Base-by-base conservation (phyloP, 1,284 basidiomycete species). In the Trichosporon ovoides region DNA sequence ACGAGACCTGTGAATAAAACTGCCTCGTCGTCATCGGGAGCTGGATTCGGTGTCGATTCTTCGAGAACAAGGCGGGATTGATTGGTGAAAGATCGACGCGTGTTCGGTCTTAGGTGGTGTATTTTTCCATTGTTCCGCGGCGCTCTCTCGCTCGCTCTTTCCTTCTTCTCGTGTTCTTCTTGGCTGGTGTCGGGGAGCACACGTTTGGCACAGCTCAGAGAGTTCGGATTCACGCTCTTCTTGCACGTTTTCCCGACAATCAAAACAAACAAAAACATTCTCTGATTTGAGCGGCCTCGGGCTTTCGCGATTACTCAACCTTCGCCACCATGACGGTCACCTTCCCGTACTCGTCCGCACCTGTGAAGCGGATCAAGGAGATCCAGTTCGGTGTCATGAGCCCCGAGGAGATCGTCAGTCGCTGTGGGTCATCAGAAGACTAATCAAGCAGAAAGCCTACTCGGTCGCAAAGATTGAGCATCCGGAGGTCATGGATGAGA, bases 381-480 rank as follows among this genome's bases (percentile, higher is more conserved):
- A 95, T 98, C 62, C 96, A 98, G 79, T 99, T 99, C 81, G 95
- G 96, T 73, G 93, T 99, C 68, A 85, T 98, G 73, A 96, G 93
- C 55, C 96, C 96, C n/a, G 96, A 98, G 80, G 96, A 98, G 83
- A 98, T 98, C 76, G 91, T 95, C 75, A 76, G 90, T 86, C n/a
- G 24, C 2, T 13, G 33, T 28, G 33, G 12, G 14, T 18, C 34
- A 24, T 36, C 38, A 34, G 19, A 19, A 20, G 34, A 52, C n/a
- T 38, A 20, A 14, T 24, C 36, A 2, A 12, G 37, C 78, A 94
- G 93, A 94, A 96, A 91, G 92, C 92, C 51, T 91, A 91, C 78
- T 96, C 94, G 40, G 93, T 97, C 52, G 93, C 92, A 67, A 97
- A 98, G 82, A 91, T 98, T 72, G 95, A 98, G 80, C 87, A 91